Evolutionary conservation across 768 basidiomycete genomes (phyloP), one percentile per base, ranked within the genome.

Genomic region (Leccinum longicurvipes): DNA sequence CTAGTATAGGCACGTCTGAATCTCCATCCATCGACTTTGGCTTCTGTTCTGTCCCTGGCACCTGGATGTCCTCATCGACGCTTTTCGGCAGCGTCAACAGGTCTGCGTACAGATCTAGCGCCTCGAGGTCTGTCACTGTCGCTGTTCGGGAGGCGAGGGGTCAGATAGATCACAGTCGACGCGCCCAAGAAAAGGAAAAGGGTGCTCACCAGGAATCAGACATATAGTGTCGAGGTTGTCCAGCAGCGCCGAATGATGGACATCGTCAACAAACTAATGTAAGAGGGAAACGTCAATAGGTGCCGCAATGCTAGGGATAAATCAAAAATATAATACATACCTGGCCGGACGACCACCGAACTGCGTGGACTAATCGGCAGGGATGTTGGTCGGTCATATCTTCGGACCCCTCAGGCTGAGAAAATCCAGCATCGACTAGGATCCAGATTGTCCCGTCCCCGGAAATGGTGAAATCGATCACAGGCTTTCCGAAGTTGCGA

Each of bases 11-110:
- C n/a, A n/a, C n/a, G n/a, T 41, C 39, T 11, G 1, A 10, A 41
- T 41, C 19, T 6, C 19, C 39, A 10, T 41, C 11, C 19, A 4
- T 39, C n/a, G n/a, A 39, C 9, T 17, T 39, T 39, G 9, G n/a
- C 1, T 9, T n/a, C 36, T 39, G 36, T 39, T 39, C 36, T 39
- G 17, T n/a, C n/a, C 36, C 72, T 4, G 69, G 67, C 41, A 70
- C 68, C 59, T 73, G 74, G n/a, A 71, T 72, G 50, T 78, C 78
- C 4, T 63, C 72, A 31, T 81, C 78, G 19, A 74, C 67, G 55
- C 78, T 76, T 64, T 90, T 90, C 3, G 88, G 87, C 56, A 90
- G 72, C 21, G 78, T 74, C 0, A 73, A 69, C 27, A 90, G 74
- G 49, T 77, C 74, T 2, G 74, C 70, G 62, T 91, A 91, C 3